Base-by-base conservation (phyloP, 129 eudicot species). In the Pulicaria dysenterica region DNA sequence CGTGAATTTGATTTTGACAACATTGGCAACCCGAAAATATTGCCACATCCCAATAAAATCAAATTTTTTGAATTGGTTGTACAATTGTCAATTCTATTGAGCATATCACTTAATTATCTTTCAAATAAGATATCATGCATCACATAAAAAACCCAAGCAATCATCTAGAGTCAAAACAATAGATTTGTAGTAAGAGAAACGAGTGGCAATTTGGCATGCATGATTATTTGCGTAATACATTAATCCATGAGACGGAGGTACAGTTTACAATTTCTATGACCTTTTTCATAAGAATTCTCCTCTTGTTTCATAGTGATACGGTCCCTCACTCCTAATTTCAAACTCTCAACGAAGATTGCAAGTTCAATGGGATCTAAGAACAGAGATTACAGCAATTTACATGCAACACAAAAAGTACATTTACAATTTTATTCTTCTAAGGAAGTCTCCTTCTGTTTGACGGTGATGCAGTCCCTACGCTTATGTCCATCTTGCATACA, bases 61-160 rank as follows among this genome's bases (percentile, higher is more conserved):
- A 14, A 5, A 37, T 38, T 17, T 56, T 34, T 69, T 24, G 15
- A 39, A 17, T 51, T 38, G 6, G 13, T 11, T 39, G 8, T 53
- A 6, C 63, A 69, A 34, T 34, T 11, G 4, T 34, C 43, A 11
- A 11, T 58, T 31, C 1, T n/a, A n/a, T 58, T 58, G 36, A 58
- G 15, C 19, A 11, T 24, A 41, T 31, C 8, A 24, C 10, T 13
- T 7, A 67, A 67, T 8, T 6, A 16, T 39, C 40, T 7, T 16
- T 53, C 39, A 38, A 9, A 67, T 7, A 19, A 42, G 7, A 42
- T 10, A 34, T 5, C 47, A n/a, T n/a, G 34, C 16, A 69, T 37
- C 9, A 53, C 24, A 69, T 47, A 31, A 14, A 43, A 64, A 64
- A 64, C 1, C 42, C 72, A 47, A 67, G 58, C 58, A 69, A 51